These are phyloP conservation scores for Botrytis aclada DNA, from an alignment of 2,329 filamentous ascomycete species.

Conservation along the genomic window DNA sequence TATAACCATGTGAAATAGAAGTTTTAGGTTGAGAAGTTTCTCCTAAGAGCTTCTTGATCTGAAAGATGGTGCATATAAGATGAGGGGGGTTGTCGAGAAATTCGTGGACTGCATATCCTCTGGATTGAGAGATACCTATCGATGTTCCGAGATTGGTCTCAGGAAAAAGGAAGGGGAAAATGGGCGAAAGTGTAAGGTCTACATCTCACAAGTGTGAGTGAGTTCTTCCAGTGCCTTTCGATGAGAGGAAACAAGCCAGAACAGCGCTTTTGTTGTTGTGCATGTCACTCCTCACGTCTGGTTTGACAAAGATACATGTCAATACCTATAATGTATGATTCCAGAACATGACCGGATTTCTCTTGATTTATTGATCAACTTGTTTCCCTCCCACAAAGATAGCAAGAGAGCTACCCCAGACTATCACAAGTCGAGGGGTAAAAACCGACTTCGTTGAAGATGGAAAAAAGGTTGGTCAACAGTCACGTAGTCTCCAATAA, in stretches of 20 bases:
- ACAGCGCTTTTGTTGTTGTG: not conserved
- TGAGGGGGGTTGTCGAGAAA: not conserved
- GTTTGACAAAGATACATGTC: not conserved
- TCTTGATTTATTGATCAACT: not conserved
- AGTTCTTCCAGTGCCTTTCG: not conserved
- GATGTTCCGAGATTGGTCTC: not conserved
- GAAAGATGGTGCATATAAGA: not conserved
- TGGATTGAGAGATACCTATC: not conserved
- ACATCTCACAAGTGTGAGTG: slow-evolving; percentile 2
- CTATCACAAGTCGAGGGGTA: not conserved
- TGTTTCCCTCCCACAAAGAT: not conserved
- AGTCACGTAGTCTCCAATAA: not conserved
- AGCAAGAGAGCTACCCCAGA: not conserved
- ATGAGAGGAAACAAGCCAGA: not conserved
- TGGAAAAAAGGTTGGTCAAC: not conserved
- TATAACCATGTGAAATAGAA: not conserved
- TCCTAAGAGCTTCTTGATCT: not conserved
- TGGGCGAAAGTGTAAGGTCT: not conserved
- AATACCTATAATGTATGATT: not conserved
- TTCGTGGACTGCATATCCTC: not conserved
- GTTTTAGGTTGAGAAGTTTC: not conserved
- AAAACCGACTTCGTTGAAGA: not conserved
- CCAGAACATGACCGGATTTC: not conserved
- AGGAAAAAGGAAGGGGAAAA: not conserved
- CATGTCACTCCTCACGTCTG: not conserved